Percentiles rank a stretch among this genome's conserved stretches.
Evolutionary conservation across 2,329 filamentous ascomycete species (phyloP).

Genomic region (Aureobasidium sp.): DNA sequence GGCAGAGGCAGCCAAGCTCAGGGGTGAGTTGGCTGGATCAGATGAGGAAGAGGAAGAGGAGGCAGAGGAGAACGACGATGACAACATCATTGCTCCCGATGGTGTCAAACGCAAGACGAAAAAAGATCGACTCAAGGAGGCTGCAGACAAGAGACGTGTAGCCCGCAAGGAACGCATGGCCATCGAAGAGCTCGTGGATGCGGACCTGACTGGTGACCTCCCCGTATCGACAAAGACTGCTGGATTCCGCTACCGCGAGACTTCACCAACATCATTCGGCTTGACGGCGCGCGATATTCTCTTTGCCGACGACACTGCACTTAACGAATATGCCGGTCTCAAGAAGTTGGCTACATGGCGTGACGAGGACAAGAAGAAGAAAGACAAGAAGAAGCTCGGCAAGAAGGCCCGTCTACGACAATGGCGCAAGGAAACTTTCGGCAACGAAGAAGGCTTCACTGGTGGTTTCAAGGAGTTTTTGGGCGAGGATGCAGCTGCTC

Average conservation of each 20-base stretch:
- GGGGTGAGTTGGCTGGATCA: conserved; percentile 40
- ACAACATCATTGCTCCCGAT: conserved; percentile 31
- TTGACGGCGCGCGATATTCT: conserved; percentile 87
- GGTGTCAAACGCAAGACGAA: conserved; percentile 32
- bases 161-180: conserved; percentile 74
- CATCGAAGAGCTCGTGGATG: conserved; percentile 80
- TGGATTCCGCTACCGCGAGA: conserved; percentile 87
- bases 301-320: conserved; percentile 73
- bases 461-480: conserved; percentile 35
- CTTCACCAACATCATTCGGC: conserved; percentile 82
- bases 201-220: conserved; percentile 68
- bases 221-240: conserved; percentile 41
- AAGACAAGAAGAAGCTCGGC: conserved; percentile 78
- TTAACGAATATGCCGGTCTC: conserved; percentile 86
- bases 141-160: conserved; percentile 57
- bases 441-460: conserved; percentile 47
- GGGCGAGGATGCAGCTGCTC: conserved; percentile 19
- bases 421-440: conserved; percentile 70
- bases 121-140: conserved; percentile 39
- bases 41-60: conserved; percentile 39
- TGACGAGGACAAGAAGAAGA: conserved; percentile 79
- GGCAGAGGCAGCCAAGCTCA: conserved; percentile 36
- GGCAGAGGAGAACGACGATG: conserved; percentile 36
- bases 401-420: conserved; percentile 88
- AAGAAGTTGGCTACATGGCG: conserved; percentile 93